A percentile compares a stretch with the other conserved stretches of the same genome.
Evolutionary conservation across 306 rosid genomes (phyloP).

Genomic region (Trifolium dubium): DNA sequence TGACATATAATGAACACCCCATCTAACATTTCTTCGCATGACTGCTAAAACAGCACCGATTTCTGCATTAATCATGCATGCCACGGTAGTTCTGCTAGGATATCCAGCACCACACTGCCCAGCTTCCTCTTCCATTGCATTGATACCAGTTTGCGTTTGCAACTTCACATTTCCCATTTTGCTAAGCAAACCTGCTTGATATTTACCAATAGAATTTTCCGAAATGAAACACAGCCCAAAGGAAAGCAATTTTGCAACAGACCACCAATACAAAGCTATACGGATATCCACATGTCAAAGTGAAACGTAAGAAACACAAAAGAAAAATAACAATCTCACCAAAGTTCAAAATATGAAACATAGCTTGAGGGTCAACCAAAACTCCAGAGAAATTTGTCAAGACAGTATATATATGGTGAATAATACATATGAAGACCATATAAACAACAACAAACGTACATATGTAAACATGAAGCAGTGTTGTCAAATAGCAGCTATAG

Average conservation of each 20-base stretch:
- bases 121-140: slow-evolving; percentile 75
- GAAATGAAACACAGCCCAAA: slow-evolving; percentile 33
- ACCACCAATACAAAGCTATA: slow-evolving; percentile 34
- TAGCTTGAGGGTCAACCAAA: slow-evolving; percentile 21
- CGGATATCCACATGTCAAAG: slow-evolving; percentile 23
- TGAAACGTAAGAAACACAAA: slow-evolving; percentile 32
- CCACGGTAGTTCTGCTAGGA: slow-evolving; percentile 69
- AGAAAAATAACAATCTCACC: slow-evolving; percentile 31
- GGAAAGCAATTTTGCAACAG: slow-evolving; percentile 31
- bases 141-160: slow-evolving; percentile 59
- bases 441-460: slow-evolving; percentile 11
- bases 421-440: slow-evolving; percentile 8
- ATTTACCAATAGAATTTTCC: slow-evolving; percentile 34
- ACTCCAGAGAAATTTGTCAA: slow-evolving; percentile 18
- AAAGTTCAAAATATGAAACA: slow-evolving; percentile 21
- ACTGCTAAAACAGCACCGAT: slow-evolving; percentile 96
- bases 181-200: slow-evolving; percentile 44
- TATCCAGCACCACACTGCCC: slow-evolving; percentile 53
- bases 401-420: background rate
- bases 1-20: slow-evolving; percentile 93
- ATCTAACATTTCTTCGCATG: slow-evolving; percentile 95
- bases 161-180: slow-evolving; percentile 78
- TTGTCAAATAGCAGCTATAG: slow-evolving; percentile 4
- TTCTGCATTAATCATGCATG: slow-evolving; percentile 96
- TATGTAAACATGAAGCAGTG: background rate